A percentile compares a stretch with the other conserved stretches of the same genome.
These are phyloP conservation scores for Fusarium sp. DNA, from an alignment of 2,329 filamentous ascomycete genomes.

Conservation along the genomic window DNA sequence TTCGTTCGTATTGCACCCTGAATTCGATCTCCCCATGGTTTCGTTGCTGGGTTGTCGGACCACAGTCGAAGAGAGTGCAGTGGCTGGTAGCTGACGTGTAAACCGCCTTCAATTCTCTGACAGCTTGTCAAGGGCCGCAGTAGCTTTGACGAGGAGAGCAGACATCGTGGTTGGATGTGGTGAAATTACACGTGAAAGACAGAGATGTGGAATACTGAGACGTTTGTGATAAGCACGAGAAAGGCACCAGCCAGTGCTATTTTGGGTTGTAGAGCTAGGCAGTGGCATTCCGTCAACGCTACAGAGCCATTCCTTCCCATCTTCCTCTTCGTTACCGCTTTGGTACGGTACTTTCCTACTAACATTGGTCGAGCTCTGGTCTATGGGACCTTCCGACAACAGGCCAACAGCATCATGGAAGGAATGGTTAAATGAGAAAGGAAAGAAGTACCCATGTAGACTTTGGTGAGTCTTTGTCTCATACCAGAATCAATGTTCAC, in stretches of 20 bases:
- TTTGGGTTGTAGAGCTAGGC: background rate
- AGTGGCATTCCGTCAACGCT: background rate
- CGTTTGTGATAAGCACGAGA: background rate
- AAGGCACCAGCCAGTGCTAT: background rate
- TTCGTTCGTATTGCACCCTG: background rate
- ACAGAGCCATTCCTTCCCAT: background rate
- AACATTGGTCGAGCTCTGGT: background rate
- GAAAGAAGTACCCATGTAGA: background rate
- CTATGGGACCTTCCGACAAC: background rate
- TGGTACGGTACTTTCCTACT: slow-evolving; percentile 3
- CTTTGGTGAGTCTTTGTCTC: slow-evolving; percentile 1
- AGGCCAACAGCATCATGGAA: background rate
- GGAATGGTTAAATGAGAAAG: background rate
- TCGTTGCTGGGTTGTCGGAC: background rate
- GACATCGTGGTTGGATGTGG: background rate
- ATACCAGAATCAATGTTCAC: background rate
- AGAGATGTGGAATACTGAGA: background rate
- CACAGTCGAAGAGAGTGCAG: background rate
- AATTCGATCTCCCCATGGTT: background rate
- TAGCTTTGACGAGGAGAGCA: background rate
- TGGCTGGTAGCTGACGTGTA: background rate
- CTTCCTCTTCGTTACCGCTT: slow-evolving; percentile 32
- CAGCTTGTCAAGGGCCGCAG: background rate
- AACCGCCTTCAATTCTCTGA: background rate
- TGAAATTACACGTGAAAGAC: background rate